Conservation (phyloP, 1,139 yeast species). For the Taphrina confusa region DNA sequence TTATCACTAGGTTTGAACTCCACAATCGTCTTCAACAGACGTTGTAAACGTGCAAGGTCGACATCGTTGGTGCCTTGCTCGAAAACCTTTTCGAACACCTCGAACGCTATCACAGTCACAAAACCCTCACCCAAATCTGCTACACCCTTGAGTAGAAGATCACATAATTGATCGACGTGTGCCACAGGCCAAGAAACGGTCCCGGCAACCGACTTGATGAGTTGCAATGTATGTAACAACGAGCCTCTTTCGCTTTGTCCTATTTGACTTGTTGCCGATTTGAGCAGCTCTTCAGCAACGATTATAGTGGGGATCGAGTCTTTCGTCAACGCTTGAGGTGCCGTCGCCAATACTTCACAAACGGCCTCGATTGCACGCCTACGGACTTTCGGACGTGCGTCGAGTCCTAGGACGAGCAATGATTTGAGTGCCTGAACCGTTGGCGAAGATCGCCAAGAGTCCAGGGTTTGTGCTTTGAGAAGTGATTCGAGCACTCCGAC, state of each 20-base stretch:
- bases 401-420: slow-evolving; percentile 73
- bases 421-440: slow-evolving; percentile 69
- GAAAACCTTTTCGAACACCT: slow-evolving; percentile 83
- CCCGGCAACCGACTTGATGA: slow-evolving; percentile 63
- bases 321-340: slow-evolving; percentile 24
- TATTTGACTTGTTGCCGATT: slow-evolving; percentile 23
- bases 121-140: slow-evolving; percentile 83
- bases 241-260: slow-evolving; percentile 55
- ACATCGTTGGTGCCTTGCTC: slow-evolving; percentile 65
- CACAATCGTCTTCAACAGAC: slow-evolving; percentile 63
- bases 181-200: slow-evolving; percentile 78
- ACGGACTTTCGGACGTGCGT: slow-evolving; percentile 92
- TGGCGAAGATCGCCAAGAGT: slow-evolving; percentile 67
- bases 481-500: slow-evolving; percentile 82
- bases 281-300: slow-evolving; percentile 26
- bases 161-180: slow-evolving; percentile 72
- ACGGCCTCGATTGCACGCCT: slow-evolving; percentile 92
- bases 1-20: slow-evolving; percentile 78
- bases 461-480: slow-evolving; percentile 75
- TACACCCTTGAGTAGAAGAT: slow-evolving; percentile 64
- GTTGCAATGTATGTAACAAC: slow-evolving; percentile 75
- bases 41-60: slow-evolving; percentile 57
- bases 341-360: slow-evolving; percentile 55
- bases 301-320: slow-evolving; percentile 21
- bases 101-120: slow-evolving; percentile 75